Evolutionary conservation across 257 asterid genomes (phyloP), one percentile per base, ranked within the genome.

Genomic region (Solanum pinnatisectum): DNA sequence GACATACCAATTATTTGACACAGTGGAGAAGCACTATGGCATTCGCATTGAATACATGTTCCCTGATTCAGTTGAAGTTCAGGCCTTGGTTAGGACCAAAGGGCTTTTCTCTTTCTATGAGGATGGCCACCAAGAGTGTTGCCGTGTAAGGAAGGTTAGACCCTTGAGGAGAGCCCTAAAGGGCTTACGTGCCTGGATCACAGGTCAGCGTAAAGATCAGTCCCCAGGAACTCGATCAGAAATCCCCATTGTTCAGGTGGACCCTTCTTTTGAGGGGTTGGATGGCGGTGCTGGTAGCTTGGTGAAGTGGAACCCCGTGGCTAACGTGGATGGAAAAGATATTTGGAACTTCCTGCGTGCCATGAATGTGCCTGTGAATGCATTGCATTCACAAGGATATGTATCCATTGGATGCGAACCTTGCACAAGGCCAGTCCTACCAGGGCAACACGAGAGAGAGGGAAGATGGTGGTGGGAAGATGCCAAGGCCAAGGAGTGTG

Each of bases 401-500:
- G 84, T 96, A 60, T 95, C 98, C 11, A 94, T 96, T 32, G 99
- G 98, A 30, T 96, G 99, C 35, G 98, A 96, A 59, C 99, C 99
- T 0, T 96, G 99, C 95, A 96, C 99, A 5, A 89, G 98, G 87
- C 90, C 99, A 0, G 96, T 96, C 10, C 91, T 96, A 11, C 99
- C 99, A 0, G 96, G 99, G 35, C 98, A 96, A 73, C 99, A 96
- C 30, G 99, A 96, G 94, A 90, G 99, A 4, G 99, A 96, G 89
- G 98, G 99, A 44, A 89, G 99, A 90, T 96, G 99, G 98, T 96
- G 99, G 98, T 96, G 99, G 98, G 98, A 96, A 85, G 99, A 95
- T 88, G 98, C 99, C 70, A 93, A 92, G 92, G 99, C 99, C 3
- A 96, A 96, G 90, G 98, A 96, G 89, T 96, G 99, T 16, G 99